Evolutionary conservation across 441 rosid genomes (phyloP), one percentile per base, ranked within the genome.

Genomic region (Theobroma grandiflorum): DNA sequence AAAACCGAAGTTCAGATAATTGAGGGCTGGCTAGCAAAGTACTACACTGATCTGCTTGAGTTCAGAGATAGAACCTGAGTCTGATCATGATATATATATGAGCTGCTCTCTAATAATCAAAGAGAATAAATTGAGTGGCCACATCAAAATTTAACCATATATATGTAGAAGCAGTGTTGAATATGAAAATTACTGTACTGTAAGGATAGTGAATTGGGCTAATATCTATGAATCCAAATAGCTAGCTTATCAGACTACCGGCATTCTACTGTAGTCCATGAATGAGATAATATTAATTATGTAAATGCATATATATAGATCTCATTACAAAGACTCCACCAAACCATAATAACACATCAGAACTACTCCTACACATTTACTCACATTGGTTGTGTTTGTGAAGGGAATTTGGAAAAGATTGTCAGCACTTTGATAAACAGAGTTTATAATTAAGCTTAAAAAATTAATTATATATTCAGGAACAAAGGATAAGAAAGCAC

Each of bases 11-110:
- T 92, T 43, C 61, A 79, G 20, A 89, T 89, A 15, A 85, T 94
- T 16, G 75, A 86, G 15, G 79, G 82, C 45, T 92, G 97, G 95
- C 84, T 94, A 63, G 26, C 82, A 26, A 76, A 85, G 12, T 94
- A 91, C 72, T 73, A 88, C 57, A 80, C 64, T 35, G 91, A 92
- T 87, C 83, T 90, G n/a, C 49, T 45, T 49, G 53, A 78, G 50
- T 82, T 84, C 64, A 74, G 78, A 65, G 73, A 71, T 55, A 63
- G 53, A 72, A 55, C 72, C 50, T 8, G n/a, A 65, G 16, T 64
- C 20, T 47, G 78, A 81, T 52, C 40, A 31, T 62, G 20, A 63
- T 47, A n/a, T n/a, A n/a, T n/a, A n/a, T n/a, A 76, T 53, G 22
- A 43, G 42, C 33, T 58, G 31, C 55, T 35, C 55, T 8, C 16